Evolutionary conservation across 2,329 filamentous ascomycete genomes (phyloP).

Genomic region (Sarocladiaceae sp.): DNA sequence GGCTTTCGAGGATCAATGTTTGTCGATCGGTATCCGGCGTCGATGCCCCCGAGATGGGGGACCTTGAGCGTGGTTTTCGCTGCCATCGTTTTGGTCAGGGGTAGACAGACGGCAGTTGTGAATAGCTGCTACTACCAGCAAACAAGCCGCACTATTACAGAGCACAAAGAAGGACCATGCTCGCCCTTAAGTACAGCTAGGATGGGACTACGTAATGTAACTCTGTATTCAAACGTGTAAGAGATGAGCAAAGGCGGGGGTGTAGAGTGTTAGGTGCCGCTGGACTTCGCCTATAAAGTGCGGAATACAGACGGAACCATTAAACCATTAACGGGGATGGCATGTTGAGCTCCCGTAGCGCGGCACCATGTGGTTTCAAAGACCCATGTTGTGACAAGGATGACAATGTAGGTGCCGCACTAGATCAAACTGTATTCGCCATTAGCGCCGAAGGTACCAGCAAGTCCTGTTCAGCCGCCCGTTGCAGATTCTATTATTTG

Average conservation of each 20-base stretch:
- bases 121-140: neutral
- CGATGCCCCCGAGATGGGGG: constrained; percentile 41
- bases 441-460: neutral
- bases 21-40: constrained; percentile 37
- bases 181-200: neutral
- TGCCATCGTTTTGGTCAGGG: neutral
- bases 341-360: neutral
- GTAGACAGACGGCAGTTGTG: neutral
- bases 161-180: neutral
- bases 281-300: neutral
- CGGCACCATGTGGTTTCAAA: neutral
- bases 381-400: neutral
- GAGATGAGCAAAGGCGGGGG: neutral
- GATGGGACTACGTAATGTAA: neutral
- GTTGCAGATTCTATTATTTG: neutral
- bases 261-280: too few relatives aligned
- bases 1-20: constrained; percentile 44
- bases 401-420: neutral
- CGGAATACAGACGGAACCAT: neutral
- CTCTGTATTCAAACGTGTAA: neutral
- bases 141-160: neutral
- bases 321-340: neutral
- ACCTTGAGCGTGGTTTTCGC: constrained; percentile 23
- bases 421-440: neutral
- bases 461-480: neutral